phyloP scores from a whole-genome alignment of 1,139 yeast species.

The Pneumocystis canis region DNA sequence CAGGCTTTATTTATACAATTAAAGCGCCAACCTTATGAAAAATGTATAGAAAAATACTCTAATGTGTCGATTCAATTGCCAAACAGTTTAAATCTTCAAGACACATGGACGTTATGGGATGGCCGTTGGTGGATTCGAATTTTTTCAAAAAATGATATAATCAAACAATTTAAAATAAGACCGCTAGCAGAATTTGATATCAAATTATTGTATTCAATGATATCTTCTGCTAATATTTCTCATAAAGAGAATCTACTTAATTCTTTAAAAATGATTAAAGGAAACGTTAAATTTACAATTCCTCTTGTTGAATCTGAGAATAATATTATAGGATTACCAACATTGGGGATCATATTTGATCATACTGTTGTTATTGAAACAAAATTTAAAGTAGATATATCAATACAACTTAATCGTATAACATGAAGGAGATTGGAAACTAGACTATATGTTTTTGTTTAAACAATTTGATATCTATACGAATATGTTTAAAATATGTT shows the following conservation, averaged over 20 bases:
- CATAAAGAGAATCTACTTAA: not conserved
- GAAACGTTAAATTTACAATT: not conserved
- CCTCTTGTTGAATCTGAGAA: not conserved
- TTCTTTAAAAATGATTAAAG: not conserved
- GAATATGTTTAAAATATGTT: not conserved
- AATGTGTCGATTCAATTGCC: not conserved
- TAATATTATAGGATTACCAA: not conserved
- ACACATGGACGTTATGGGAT: not conserved
- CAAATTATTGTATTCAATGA: not conserved
- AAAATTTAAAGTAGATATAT: not conserved
- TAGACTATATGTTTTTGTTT: not conserved
- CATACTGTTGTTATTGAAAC: not conserved
- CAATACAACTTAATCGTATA: not conserved
- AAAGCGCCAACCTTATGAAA: not conserved
- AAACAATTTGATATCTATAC: not conserved
- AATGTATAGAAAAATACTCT: not conserved
- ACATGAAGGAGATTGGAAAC: not conserved
- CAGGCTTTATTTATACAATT: not conserved
- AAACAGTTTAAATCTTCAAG: not conserved
- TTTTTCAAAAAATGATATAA: not conserved
- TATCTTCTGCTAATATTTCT: not conserved
- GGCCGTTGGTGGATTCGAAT: slow-evolving; percentile 1
- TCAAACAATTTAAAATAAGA: not conserved
- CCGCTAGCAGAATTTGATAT: not conserved
- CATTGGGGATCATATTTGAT: not conserved